Conservation (phyloP, 2,329 filamentous ascomycete species). For the Albifimbria verrucaria region DNA sequence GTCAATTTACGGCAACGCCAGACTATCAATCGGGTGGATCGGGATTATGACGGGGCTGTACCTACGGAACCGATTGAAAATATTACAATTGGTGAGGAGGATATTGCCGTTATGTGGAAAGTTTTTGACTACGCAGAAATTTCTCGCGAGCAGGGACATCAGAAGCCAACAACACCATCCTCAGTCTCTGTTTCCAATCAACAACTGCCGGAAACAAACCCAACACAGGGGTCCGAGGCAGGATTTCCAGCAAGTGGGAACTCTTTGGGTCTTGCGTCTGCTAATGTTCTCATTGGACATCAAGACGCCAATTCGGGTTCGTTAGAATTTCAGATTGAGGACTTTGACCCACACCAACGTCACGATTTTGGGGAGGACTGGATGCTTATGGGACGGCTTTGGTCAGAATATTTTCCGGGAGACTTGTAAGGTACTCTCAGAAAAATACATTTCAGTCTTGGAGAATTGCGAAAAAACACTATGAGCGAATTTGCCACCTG, state of each 20-base stretch:
- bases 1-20: not conserved
- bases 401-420: not conserved
- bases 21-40: not conserved
- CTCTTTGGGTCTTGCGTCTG: not conserved
- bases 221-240: not conserved
- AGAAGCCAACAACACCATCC: not conserved
- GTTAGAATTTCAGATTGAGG: not conserved
- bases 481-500: not conserved
- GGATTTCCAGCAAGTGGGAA: not conserved
- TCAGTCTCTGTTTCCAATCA: not conserved
- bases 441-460: not conserved
- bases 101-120: not conserved
- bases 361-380: not conserved
- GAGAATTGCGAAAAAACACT: too few relatives aligned
- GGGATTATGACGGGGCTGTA: not conserved
- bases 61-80: not conserved
- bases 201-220: not conserved
- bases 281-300: not conserved
- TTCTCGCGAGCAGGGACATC: not conserved
- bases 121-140: not conserved
- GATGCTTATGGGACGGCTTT: not conserved
- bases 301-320: not conserved
- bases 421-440: not conserved
- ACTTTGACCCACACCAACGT: not conserved
- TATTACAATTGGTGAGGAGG: not conserved